Conservation (phyloP, 176 grass and related monocot species). For the Aegilops sharonensis region DNA sequence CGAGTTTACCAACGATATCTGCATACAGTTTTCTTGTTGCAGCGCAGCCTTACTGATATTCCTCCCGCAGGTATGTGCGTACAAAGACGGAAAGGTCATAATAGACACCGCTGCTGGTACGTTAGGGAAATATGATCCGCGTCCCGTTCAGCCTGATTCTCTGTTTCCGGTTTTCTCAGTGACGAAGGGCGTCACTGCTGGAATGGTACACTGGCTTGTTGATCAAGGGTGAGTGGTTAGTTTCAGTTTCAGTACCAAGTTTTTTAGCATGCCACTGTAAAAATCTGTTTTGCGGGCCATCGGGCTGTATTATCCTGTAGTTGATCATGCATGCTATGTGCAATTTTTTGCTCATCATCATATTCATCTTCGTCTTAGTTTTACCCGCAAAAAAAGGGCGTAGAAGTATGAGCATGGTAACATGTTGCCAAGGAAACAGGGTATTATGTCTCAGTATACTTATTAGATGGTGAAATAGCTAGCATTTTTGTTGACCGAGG, state of each 20-base stretch:
- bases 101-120: slow-evolving; percentile 93
- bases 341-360: neutral
- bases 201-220: slow-evolving; percentile 93
- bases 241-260: neutral
- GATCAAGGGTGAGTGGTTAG: slow-evolving; percentile 68
- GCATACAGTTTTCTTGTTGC: neutral
- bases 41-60: slow-evolving; percentile 15
- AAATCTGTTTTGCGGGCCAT: neutral
- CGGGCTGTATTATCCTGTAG: neutral
- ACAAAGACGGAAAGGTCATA: slow-evolving; percentile 97
- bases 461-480: no score
- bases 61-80: slow-evolving; percentile 73
- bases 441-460: neutral
- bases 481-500: no score
- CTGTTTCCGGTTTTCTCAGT: slow-evolving; percentile 98
- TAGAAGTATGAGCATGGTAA: neutral
- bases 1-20: neutral
- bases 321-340: neutral
- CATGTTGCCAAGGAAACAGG: neutral
- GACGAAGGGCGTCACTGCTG: slow-evolving; percentile 96
- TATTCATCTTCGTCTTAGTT: neutral
- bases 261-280: slow-evolving; percentile 4
- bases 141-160: slow-evolving; percentile 90
- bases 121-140: slow-evolving; percentile 88
- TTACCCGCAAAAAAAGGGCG: neutral